A percentile compares a stretch with the other conserved stretches of the same genome.
phyloP scores from a whole-genome alignment of 1,139 yeast genomes.

The Pichia sp. region DNA sequence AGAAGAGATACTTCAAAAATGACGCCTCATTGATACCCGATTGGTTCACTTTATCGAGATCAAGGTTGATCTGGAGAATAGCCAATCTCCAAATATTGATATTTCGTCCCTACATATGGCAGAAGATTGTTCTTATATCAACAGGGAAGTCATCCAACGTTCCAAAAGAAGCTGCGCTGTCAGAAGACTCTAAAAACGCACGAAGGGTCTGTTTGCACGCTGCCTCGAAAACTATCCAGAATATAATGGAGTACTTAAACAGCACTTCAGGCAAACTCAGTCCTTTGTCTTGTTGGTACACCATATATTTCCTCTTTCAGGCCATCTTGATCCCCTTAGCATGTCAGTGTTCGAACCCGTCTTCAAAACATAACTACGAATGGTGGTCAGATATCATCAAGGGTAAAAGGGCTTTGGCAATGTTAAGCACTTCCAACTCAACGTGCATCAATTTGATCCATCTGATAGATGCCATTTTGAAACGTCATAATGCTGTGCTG shows the following conservation, averaged over 20 bases:
- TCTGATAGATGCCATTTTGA: slow-evolving; percentile 42
- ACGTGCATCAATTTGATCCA: slow-evolving; percentile 47
- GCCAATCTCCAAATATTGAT: slow-evolving; percentile 51
- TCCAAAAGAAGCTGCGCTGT: slow-evolving; percentile 17
- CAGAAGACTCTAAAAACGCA: slow-evolving; percentile 46
- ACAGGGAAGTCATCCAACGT: slow-evolving; percentile 30
- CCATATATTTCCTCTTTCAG: slow-evolving; percentile 58
- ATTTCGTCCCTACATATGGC: slow-evolving; percentile 54
- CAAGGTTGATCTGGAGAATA: slow-evolving; percentile 51
- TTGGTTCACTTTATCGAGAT: slow-evolving; percentile 49
- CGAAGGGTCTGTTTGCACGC: slow-evolving; percentile 47
- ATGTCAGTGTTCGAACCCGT: slow-evolving; percentile 48
- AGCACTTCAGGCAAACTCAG: slow-evolving; percentile 34
- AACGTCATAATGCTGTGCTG: slow-evolving; percentile 19
- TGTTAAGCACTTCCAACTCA: slow-evolving; percentile 42
- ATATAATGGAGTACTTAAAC: slow-evolving; percentile 46
- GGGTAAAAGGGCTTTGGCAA: slow-evolving; percentile 40
- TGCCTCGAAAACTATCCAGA: slow-evolving; percentile 49
- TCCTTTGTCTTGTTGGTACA: slow-evolving; percentile 55
- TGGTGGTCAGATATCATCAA: slow-evolving; percentile 48
- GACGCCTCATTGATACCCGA: slow-evolving; percentile 28
- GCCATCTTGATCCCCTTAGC: slow-evolving; percentile 55
- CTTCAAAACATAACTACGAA: slow-evolving; percentile 37
- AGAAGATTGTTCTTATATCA: slow-evolving; percentile 42
- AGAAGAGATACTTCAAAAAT: slow-evolving; percentile 27